Evolutionary conservation across 176 grass and related monocot species (phyloP).

Genomic region (Melocanna baccifera): DNA sequence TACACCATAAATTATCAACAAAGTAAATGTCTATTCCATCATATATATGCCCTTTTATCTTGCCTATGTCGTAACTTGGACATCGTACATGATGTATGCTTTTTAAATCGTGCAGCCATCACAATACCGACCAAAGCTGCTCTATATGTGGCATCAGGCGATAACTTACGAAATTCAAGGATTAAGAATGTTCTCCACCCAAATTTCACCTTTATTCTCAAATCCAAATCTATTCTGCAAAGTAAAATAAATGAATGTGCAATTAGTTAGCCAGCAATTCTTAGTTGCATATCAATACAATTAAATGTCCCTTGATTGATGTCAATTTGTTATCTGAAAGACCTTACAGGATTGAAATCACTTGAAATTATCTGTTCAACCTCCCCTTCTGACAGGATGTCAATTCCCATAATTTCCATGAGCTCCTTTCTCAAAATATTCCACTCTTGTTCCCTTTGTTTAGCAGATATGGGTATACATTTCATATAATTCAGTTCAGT

Average conservation of each 20-base stretch:
- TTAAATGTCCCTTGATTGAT: not conserved
- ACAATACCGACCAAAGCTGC: not conserved
- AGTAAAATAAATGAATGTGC: constrained; percentile 5
- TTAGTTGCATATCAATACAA: not conserved
- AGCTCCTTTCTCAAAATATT: constrained; percentile 90
- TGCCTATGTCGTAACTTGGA: not conserved
- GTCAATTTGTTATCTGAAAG: constrained; percentile 23
- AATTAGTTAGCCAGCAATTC: not conserved
- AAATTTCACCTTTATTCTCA: constrained; percentile 82
- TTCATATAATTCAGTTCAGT: constrained; percentile 32
- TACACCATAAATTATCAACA: not conserved
- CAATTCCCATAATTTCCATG: constrained; percentile 75
- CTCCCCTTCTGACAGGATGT: constrained; percentile 78
- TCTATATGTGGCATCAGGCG: not conserved
- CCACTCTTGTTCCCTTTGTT: constrained; percentile 95
- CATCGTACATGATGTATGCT: not conserved
- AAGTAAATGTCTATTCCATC: not conserved
- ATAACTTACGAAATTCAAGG: constrained; percentile 82
- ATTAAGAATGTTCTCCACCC: constrained; percentile 89
- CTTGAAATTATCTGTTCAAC: constrained; percentile 70
- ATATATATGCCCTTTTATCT: not conserved
- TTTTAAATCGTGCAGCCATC: constrained; percentile 7
- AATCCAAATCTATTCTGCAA: constrained; percentile 84
- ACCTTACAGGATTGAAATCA: constrained; percentile 80
- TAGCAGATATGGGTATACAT: constrained; percentile 34